Percentiles rank a stretch among this genome's conserved stretches.
These are phyloP conservation scores for Wickerhamomyces kurtzmanii DNA, from an alignment of 805 yeast genomes.

Conservation along the genomic window DNA sequence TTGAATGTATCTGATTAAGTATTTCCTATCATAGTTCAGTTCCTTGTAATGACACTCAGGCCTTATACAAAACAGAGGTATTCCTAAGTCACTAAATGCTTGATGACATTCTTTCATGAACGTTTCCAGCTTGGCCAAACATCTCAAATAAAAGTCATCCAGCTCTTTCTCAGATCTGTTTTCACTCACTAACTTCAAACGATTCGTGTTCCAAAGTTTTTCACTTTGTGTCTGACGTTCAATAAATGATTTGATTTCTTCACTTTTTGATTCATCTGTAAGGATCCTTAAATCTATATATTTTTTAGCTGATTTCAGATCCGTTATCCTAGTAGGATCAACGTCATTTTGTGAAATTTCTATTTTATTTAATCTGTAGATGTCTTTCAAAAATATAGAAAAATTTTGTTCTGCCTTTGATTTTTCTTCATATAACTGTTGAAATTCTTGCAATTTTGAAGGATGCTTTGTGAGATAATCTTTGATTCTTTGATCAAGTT, in stretches of 20 bases:
- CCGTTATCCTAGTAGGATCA: neutral
- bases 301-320: neutral
- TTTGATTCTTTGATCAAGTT: too few relatives aligned
- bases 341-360: neutral
- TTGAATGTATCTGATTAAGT: constrained; percentile 1
- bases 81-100: constrained; percentile 1
- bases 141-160: neutral
- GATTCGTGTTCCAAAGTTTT: constrained; percentile 1
- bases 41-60: constrained; percentile 1
- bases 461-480: too few relatives aligned
- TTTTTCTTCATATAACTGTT: too few relatives aligned
- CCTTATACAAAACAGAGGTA: constrained; percentile 4
- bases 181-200: neutral
- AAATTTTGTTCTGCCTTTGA: too few relatives aligned
- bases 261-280: neutral
- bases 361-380: too few relatives aligned
- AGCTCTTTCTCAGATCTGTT: neutral
- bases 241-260: neutral
- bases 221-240: constrained; percentile 1
- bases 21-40: constrained; percentile 2
- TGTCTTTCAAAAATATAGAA: too few relatives aligned
- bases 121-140: constrained; percentile 2
- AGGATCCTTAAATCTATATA: neutral
- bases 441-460: too few relatives aligned
- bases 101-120: constrained; percentile 1